phyloP scores from a whole-genome alignment of 2,329 filamentous ascomycete species.

The Daldinia sp. region DNA sequence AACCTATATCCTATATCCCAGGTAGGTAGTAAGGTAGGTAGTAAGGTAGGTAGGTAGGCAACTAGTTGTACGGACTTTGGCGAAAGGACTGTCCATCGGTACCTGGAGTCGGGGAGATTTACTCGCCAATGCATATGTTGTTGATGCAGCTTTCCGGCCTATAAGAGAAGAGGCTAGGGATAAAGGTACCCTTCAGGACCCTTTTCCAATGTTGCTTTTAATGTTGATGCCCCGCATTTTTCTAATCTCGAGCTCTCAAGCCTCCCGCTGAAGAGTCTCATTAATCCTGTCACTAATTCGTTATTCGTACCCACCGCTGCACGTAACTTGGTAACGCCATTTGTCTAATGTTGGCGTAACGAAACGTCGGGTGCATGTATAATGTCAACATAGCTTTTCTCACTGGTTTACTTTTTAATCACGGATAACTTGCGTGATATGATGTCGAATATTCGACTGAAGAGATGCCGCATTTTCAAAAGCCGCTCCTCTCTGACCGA shows the following conservation, averaged over 20 bases:
- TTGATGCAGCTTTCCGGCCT: conserved; percentile 25
- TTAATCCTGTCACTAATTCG: conserved; percentile 24
- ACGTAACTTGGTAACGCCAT: conserved; percentile 35
- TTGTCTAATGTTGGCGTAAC: conserved; percentile 36
- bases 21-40: too few species aligned
- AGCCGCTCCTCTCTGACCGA: conserved; percentile 5
- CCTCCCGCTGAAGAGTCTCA: conserved; percentile 22
- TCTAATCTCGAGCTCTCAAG: conserved; percentile 35
- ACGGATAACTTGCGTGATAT: conserved; percentile 37
- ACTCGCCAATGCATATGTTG: conserved; percentile 33
- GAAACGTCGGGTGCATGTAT: conserved; percentile 11
- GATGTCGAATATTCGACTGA: conserved; percentile 33
- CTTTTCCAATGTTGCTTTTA: too few species aligned
- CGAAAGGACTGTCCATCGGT: conserved; percentile 27
- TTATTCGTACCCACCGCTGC: conserved; percentile 22
- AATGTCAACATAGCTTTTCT: conserved; percentile 21
- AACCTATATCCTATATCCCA: too few species aligned
- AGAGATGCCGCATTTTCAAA: conserved; percentile 27
- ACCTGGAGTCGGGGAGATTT: conserved; percentile 31
- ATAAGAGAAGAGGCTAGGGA: conserved; percentile 23
- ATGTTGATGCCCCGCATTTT: conserved; percentile 39
- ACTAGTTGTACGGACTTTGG: conserved; percentile 16
- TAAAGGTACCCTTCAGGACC: conserved; percentile 21
- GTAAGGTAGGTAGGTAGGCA: too few species aligned
- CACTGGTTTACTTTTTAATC: conserved; percentile 21